phyloP scores from a whole-genome alignment of 805 yeast genomes.

The Myxozyma neglecta region DNA sequence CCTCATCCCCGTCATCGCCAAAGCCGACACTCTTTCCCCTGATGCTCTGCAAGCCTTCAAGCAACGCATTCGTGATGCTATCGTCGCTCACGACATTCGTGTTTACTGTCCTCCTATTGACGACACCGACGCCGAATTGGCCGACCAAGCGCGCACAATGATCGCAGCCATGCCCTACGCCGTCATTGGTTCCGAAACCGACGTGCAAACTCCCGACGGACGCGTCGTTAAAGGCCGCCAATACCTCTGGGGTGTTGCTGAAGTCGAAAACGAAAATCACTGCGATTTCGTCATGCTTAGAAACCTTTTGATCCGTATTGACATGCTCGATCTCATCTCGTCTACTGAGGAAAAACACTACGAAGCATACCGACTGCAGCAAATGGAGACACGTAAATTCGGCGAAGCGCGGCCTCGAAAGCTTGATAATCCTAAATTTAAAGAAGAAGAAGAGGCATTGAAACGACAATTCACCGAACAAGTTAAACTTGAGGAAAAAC shows the following conservation, averaged over 20 bases:
- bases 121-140: slow-evolving; percentile 40
- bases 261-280: slow-evolving; percentile 79
- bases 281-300: slow-evolving; percentile 74
- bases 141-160: slow-evolving; percentile 34
- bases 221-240: slow-evolving; percentile 82
- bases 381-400: slow-evolving; percentile 52
- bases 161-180: slow-evolving; percentile 74
- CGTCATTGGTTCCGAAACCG: slow-evolving; percentile 84
- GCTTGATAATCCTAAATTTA: slow-evolving; percentile 81
- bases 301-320: slow-evolving; percentile 61
- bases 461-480: slow-evolving; percentile 95
- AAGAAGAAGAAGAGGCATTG: slow-evolving; percentile 92
- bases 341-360: slow-evolving; percentile 72
- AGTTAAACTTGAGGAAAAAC: slow-evolving; percentile 91
- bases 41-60: slow-evolving; percentile 59
- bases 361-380: slow-evolving; percentile 63
- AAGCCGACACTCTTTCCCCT: slow-evolving; percentile 70
- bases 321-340: slow-evolving; percentile 75
- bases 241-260: slow-evolving; percentile 97
- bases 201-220: slow-evolving; percentile 68
- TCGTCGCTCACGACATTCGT: slow-evolving; percentile 56
- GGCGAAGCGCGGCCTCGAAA: slow-evolving; percentile 44
- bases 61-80: slow-evolving; percentile 49
- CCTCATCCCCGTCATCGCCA: slow-evolving; percentile 77
- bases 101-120: slow-evolving; percentile 54